phyloP scores from a whole-genome alignment of 2,329 filamentous ascomycete species.

The Cladosporium austrohemisphaericum region DNA sequence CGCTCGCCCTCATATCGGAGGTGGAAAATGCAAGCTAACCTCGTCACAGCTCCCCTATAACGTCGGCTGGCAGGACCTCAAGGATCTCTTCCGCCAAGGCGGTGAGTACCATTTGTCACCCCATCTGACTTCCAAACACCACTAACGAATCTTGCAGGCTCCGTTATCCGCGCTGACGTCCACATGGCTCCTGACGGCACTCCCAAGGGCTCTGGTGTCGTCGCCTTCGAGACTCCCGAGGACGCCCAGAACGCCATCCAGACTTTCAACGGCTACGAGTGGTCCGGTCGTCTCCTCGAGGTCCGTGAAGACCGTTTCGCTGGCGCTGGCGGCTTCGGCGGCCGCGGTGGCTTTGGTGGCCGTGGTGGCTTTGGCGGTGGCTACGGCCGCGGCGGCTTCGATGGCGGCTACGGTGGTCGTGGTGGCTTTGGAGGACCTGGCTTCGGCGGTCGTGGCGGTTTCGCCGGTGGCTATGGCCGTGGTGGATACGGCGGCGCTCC shows the following conservation, averaged over 20 bases:
- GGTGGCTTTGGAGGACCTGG: conserved; percentile 47
- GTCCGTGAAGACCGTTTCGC: conserved; percentile 96
- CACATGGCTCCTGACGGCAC: conserved; percentile 87
- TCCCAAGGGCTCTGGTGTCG: conserved; percentile 94
- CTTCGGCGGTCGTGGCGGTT: conserved; percentile 44
- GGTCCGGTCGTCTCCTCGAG: conserved; percentile 90
- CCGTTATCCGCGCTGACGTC: conserved; percentile 91
- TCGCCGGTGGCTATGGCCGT: conserved; percentile 49
- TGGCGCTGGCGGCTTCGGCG: conserved; percentile 46
- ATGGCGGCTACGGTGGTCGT: conserved; percentile 31
- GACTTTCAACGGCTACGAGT: conserved; percentile 98
- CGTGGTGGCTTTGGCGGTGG: conserved; percentile 45
- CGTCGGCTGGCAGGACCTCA: conserved; percentile 97
- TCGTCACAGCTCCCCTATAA: conserved; percentile 81
- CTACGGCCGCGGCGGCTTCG: conserved; percentile 42
- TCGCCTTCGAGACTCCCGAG: conserved; percentile 90
- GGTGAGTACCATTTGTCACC: conserved; percentile 59
- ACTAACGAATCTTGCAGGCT: conserved; percentile 54
- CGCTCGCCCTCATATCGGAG: conserved; percentile 47
- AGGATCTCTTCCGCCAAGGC: conserved; percentile 97
- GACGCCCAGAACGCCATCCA: conserved; percentile 94
- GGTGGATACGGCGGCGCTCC: conserved; percentile 48
- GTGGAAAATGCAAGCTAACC: conserved; percentile 20
- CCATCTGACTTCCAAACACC: neutral
- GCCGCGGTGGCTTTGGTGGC: conserved; percentile 32